Conservation (phyloP, 1,139 yeast species). For the Geotrichum aggregatum region DNA sequence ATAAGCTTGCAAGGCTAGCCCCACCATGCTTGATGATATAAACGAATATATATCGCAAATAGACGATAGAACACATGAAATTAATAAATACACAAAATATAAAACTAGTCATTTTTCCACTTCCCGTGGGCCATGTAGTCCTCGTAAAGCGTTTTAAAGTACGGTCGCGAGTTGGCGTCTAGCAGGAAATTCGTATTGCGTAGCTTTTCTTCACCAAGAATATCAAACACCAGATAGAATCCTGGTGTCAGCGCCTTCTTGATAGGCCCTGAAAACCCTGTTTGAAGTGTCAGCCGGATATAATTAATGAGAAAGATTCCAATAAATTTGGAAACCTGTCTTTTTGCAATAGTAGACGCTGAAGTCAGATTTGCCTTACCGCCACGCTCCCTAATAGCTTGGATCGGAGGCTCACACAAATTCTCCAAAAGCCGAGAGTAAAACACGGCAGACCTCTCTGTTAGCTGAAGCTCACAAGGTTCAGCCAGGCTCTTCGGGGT, state of each 20-base stretch:
- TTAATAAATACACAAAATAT: not conserved
- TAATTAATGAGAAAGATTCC: slow-evolving; percentile 57
- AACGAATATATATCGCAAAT: not conserved
- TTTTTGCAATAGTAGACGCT: slow-evolving; percentile 51
- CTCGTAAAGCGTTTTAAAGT: slow-evolving; percentile 62
- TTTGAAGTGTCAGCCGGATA: slow-evolving; percentile 48
- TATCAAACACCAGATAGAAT: slow-evolving; percentile 61
- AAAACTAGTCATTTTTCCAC: slow-evolving; percentile 60
- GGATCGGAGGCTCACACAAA: slow-evolving; percentile 64
- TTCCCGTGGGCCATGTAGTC: slow-evolving; percentile 76
- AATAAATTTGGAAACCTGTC: slow-evolving; percentile 57
- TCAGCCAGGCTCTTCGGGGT: not conserved
- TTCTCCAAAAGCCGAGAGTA: slow-evolving; percentile 59
- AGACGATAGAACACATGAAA: not conserved
- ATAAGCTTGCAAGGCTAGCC: too few relatives aligned
- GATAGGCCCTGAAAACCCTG: slow-evolving; percentile 47
- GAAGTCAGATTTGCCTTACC: slow-evolving; percentile 47
- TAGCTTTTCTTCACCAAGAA: slow-evolving; percentile 64
- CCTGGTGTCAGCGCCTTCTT: slow-evolving; percentile 55
- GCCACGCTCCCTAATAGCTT: slow-evolving; percentile 30
- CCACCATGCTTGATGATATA: too few relatives aligned
- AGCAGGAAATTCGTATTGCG: slow-evolving; percentile 61
- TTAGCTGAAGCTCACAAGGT: slow-evolving; percentile 25
- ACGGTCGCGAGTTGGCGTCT: slow-evolving; percentile 66
- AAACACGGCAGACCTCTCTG: slow-evolving; percentile 43